Conservation (phyloP, 192 early-diverging fungal genomes). For the Gonapodya prolifera region DNA sequence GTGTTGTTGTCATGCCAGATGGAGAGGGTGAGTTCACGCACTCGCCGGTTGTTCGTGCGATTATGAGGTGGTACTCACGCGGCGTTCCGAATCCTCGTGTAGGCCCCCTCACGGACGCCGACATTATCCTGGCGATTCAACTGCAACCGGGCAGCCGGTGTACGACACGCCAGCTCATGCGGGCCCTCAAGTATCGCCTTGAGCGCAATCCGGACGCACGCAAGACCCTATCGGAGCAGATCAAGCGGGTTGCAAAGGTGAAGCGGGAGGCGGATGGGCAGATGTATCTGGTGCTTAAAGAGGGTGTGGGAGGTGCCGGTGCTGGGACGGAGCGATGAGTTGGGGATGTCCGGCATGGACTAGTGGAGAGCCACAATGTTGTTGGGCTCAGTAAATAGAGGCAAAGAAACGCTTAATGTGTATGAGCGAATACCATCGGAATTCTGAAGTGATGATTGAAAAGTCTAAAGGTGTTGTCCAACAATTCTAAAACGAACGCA, state of each 20-base stretch:
- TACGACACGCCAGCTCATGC: background rate
- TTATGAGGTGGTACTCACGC: too few species aligned
- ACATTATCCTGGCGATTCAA: background rate
- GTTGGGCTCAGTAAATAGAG: too few species aligned
- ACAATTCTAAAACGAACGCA: too few species aligned
- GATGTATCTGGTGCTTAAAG: background rate
- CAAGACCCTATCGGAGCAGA: background rate
- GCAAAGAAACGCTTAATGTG: too few species aligned
- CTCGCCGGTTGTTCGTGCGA: background rate
- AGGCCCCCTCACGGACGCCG: background rate
- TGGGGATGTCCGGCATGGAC: too few species aligned
- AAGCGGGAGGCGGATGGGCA: background rate
- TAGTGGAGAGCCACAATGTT: too few species aligned
- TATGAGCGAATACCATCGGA: too few species aligned
- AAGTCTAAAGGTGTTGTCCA: too few species aligned
- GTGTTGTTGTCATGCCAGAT: background rate
- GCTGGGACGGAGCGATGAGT: too few species aligned
- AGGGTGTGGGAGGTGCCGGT: background rate
- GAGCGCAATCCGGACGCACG: background rate
- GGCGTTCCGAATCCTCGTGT: too few species aligned
- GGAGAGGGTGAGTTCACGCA: background rate
- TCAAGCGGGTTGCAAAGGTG: background rate
- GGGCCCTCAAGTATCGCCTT: background rate
- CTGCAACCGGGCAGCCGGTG: background rate
- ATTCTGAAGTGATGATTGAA: too few species aligned